phyloP scores from a whole-genome alignment of 257 asterid species.

The Solanum ossicruentum region DNA sequence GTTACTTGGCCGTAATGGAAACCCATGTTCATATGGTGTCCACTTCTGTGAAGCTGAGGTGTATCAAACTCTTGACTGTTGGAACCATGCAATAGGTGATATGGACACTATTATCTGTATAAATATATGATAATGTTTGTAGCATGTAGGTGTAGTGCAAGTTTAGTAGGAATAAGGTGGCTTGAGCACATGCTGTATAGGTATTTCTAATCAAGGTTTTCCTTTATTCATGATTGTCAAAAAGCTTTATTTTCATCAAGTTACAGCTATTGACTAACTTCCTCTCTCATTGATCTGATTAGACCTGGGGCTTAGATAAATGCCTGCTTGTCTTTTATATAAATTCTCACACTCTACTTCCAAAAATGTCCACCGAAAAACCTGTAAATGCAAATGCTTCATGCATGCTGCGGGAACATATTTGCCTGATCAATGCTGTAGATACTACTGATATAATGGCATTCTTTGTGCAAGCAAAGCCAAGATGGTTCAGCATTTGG shows the following conservation, averaged over 20 bases:
- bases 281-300: background rate
- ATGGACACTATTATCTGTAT: background rate
- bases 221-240: background rate
- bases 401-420: background rate
- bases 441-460: background rate
- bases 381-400: background rate
- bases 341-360: background rate
- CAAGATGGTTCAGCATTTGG: background rate
- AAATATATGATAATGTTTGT: background rate
- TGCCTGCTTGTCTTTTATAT: background rate
- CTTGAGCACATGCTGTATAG: background rate
- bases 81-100: background rate
- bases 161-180: background rate
- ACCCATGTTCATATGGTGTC: background rate
- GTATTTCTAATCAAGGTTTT: background rate
- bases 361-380: background rate
- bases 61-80: background rate
- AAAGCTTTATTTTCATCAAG: background rate
- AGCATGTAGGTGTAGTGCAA: background rate
- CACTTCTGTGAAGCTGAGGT: background rate
- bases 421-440: background rate
- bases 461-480: background rate
- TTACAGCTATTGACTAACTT: background rate
- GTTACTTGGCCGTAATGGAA: background rate
- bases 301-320: background rate